Conservation (phyloP, 78 protist genomes). For the Planoprotostelium fungivorum region DNA sequence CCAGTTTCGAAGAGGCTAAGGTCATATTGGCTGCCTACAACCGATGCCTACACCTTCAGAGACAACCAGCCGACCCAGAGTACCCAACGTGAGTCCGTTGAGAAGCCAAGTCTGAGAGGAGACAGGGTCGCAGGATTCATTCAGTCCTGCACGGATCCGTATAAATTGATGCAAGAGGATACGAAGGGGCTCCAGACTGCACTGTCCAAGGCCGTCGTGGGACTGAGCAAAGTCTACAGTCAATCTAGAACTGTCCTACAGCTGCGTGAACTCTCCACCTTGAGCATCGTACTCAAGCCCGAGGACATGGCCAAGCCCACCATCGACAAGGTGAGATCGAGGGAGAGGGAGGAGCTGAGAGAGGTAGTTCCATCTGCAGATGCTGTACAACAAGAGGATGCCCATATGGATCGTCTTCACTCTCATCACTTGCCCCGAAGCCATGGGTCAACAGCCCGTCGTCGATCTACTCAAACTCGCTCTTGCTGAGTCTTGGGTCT, state of each 20-base stretch:
- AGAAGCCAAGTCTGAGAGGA: background rate
- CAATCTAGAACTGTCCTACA: conserved; percentile 34
- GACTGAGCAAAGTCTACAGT: conserved; percentile 20
- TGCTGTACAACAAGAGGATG: conserved; percentile 32
- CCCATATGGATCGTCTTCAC: conserved; percentile 54
- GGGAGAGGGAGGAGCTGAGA: background rate
- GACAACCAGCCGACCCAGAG: background rate
- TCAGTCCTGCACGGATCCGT: too few species aligned
- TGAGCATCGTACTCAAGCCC: conserved; percentile 58
- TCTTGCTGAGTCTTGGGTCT: conserved; percentile 37
- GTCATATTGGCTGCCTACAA: background rate
- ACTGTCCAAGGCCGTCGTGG: conserved; percentile 16
- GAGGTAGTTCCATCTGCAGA: conserved; percentile 37
- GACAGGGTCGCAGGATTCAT: too few species aligned
- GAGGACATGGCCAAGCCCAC: conserved; percentile 57
- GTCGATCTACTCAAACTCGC: conserved; percentile 33
- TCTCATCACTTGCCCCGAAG: conserved; percentile 28
- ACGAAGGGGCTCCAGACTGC: conserved; percentile 46
- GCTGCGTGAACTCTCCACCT: conserved; percentile 43
- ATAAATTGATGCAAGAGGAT: conserved; percentile 58
- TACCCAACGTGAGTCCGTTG: background rate
- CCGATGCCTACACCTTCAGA: background rate
- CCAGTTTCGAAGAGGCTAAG: background rate
- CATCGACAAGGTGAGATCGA: background rate
- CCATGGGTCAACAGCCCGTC: conserved; percentile 6